Base-by-base conservation (phyloP, 140 eudicot genomes). In the Anethum foeniculum region DNA sequence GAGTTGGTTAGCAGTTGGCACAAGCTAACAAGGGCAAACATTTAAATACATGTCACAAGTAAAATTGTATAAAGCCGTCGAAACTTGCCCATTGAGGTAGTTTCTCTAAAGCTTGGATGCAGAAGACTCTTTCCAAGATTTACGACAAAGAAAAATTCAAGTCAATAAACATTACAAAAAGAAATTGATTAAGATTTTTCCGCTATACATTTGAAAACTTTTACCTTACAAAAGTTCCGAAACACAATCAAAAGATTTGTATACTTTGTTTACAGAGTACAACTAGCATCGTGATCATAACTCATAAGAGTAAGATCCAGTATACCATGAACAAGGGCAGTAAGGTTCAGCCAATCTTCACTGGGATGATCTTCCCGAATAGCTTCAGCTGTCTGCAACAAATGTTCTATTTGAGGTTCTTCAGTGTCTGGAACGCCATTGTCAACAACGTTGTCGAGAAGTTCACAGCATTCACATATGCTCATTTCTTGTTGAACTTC, bases 61-160 rank as follows among this genome's bases (percentile, higher is more conserved):
- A 38, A 38, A 38, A 38, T 38, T 38, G 2, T 2, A 92, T 97
- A 84, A 94, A 96, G 38, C n/a, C n/a, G n/a, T n/a, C n/a, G n/a
- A n/a, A n/a, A n/a, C n/a, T n/a, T n/a, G 94, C 97, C 98, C 98
- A 91, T 79, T 94, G 98, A 78, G 97, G 98, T 76, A 92, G 96
- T 80, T 80, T n/a, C 90, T 11, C 98, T 96, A 84, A 92, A 94
- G 76, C 85, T 81, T 67, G 97, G 97, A 85, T 62, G 96, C 49
- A 87, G 85, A 77, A 93, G 87, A 44, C 90, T 96, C 89, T 94
- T 94, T 28, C 96, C 94, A 62, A 94, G 94, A 85, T 92, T 96
- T 94, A 71, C 1, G 85, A 71, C 47, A 51, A 56, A 73, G 5
- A 19, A 36, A 72, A 72, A 56, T 43, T 7, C n/a, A 1, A 44